Percentiles rank a stretch among this genome's conserved stretches.
Conservation (phyloP, 2,329 filamentous ascomycete genomes). For the Leptographium lundbergii region DNA sequence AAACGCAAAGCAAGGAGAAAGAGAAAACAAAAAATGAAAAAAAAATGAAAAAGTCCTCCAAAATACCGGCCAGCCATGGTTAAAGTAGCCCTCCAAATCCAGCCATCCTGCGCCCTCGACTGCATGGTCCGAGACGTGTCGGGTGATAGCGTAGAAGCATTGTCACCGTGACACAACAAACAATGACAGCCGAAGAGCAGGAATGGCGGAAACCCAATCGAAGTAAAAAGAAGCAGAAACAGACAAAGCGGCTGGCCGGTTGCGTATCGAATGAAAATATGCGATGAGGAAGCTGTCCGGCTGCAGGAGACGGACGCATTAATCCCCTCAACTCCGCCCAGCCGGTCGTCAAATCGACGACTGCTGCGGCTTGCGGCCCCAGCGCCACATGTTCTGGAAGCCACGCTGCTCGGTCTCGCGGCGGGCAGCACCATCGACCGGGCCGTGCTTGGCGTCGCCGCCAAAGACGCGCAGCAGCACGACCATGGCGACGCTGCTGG, state of each 20-base stretch:
- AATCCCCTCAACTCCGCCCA: too few species aligned
- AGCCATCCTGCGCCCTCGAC: background rate
- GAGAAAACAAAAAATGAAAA: conserved; percentile 7
- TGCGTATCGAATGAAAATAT: background rate
- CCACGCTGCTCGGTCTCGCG: conserved; percentile 46
- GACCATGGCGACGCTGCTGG: conserved; percentile 58
- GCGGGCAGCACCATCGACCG: conserved; percentile 48
- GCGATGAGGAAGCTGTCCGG: background rate
- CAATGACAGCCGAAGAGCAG: background rate
- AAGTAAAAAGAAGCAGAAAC: background rate
- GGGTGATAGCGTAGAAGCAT: conserved; percentile 28
- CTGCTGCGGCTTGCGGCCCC: conserved; percentile 14
- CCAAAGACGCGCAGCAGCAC: conserved; percentile 47
- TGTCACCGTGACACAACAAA: conserved; percentile 16
- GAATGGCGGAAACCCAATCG: background rate
- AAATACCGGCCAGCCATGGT: conserved; percentile 5
- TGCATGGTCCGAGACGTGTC: background rate
- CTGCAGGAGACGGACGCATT: too few species aligned
- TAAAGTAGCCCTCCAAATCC: background rate
- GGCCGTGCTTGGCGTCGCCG: conserved; percentile 32
- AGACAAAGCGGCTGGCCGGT: background rate
- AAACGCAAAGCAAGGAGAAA: conserved; percentile 5
- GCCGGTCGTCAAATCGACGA: background rate
- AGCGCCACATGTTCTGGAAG: conserved; percentile 29
- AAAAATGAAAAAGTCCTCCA: conserved; percentile 10